These are phyloP conservation scores for Blastobotrys malaysiensis DNA, from an alignment of 1,139 yeast genomes.

Conservation along the genomic window DNA sequence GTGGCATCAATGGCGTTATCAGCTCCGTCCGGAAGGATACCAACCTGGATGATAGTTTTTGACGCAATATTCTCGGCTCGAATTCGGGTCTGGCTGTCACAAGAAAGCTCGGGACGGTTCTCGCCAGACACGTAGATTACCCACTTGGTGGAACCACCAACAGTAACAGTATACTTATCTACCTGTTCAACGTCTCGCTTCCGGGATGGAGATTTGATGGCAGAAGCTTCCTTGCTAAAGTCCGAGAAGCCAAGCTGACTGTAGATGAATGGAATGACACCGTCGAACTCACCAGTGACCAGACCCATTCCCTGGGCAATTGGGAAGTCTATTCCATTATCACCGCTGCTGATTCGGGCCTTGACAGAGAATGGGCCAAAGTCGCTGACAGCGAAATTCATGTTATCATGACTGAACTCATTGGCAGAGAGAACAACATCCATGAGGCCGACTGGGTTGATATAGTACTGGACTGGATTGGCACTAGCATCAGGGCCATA, in stretches of 20 bases:
- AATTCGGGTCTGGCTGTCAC: constrained; percentile 12
- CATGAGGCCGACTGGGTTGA: constrained; percentile 50
- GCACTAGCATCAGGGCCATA: constrained; percentile 34
- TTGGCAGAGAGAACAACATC: constrained; percentile 54
- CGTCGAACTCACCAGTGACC: constrained; percentile 59
- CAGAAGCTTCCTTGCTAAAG: constrained; percentile 37
- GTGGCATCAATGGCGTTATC: constrained; percentile 45
- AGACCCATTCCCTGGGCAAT: constrained; percentile 77
- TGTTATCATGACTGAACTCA: constrained; percentile 38
- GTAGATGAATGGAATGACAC: constrained; percentile 50
- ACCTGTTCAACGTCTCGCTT: constrained; percentile 34
- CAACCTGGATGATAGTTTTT: constrained; percentile 51
- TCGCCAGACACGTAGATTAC: constrained; percentile 54
- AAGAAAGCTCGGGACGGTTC: constrained; percentile 25
- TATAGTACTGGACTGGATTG: constrained; percentile 43
- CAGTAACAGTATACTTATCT: constrained; percentile 52
- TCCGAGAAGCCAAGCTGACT: constrained; percentile 49
- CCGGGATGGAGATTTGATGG: constrained; percentile 10
- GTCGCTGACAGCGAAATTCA: constrained; percentile 42
- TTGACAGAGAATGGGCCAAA: constrained; percentile 53
- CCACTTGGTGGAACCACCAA: constrained; percentile 49
- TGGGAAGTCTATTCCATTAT: constrained; percentile 36
- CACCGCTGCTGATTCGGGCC: constrained; percentile 41
- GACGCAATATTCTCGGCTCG: constrained; percentile 34
- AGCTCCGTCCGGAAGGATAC: constrained; percentile 44